Base-by-base conservation (phyloP, 2,329 filamentous ascomycete genomes). In the Cordyceps farinosa region DNA sequence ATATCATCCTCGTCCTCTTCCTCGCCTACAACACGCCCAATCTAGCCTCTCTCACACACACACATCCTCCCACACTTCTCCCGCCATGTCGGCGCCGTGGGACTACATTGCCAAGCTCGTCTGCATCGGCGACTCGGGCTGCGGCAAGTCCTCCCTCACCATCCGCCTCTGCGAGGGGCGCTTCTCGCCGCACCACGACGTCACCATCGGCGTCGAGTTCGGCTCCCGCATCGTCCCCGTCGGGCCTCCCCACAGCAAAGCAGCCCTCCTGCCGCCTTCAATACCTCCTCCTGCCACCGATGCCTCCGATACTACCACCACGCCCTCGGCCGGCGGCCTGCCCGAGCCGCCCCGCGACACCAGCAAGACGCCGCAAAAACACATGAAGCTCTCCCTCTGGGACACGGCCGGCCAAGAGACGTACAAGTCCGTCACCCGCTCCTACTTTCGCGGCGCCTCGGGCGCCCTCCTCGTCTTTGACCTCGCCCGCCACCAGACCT, bases 101-200 rank as follows among this genome's bases (percentile, higher is more conserved):
- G 92, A 98, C 81, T 98, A 96, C 82, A 99, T 98, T 75, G 93
- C 94, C 77, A 99, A 99, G 79, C 91, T 99, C 71, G 94, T 98
- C 74, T 96, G 92, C 80, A 92, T 99, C 72, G 95, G 95, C 76
- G 95, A 98, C 80, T 95, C 90, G 52, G 95, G 93, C 74, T 96
- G 92, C 74, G 95, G 95, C 73, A 99, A 99, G 82, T 96, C 92
- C 66, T 87, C 91, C 77, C 86, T 97, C 70, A 97, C 93, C 63
- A 93, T 97, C 75, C 91, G 94, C 67, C 90, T 98, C 67, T 97
- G 94, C 80, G 94, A 97, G 83, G 93, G 93, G 71, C 91, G 94
- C 75, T 97, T 98, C 82, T 92, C 91, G 62, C 86, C 90, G 61
- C 90, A 95, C 75, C 94, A 97, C 84, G 93, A 97, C 82, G 94